Evolutionary conservation across 257 asterid species (phyloP).

Genomic region (Craterostigma plantagineum): DNA sequence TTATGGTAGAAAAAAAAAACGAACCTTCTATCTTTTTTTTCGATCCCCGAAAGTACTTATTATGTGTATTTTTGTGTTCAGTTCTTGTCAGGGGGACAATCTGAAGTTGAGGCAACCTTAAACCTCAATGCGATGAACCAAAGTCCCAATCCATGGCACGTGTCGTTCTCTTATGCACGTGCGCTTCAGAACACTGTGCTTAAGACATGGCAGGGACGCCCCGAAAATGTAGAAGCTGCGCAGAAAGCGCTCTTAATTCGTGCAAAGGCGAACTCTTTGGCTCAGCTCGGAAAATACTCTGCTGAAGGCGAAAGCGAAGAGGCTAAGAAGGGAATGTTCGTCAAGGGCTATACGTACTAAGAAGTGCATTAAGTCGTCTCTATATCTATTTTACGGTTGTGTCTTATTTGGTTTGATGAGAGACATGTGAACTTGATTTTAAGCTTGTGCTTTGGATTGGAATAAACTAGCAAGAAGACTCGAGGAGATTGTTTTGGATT

Average conservation of each 20-base stretch:
- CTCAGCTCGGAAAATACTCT: constrained; percentile 66
- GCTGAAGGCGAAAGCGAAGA: constrained; percentile 61
- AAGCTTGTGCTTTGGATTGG: too few species aligned
- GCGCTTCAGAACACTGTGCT: constrained; percentile 73
- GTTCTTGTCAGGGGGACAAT: constrained; percentile 83
- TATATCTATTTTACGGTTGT: too few species aligned
- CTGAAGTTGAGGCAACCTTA: constrained; percentile 64
- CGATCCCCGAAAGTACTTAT: too few species aligned
- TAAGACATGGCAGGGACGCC: constrained; percentile 72
- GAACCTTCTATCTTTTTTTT: not conserved
- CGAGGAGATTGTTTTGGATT: too few species aligned
- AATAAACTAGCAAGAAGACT: too few species aligned
- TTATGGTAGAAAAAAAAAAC: constrained; percentile 40
- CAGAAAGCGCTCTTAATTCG: constrained; percentile 56
- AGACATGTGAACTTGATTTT: too few species aligned
- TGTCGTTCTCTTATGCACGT: constrained; percentile 72
- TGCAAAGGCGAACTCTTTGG: constrained; percentile 71
- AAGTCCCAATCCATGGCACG: constrained; percentile 76
- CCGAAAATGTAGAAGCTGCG: constrained; percentile 60
- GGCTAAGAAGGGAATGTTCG: constrained; percentile 78
- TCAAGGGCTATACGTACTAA: constrained; percentile 70
- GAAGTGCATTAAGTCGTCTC: not conserved
- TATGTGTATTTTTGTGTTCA: constrained; percentile 4
- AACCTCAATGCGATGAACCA: constrained; percentile 70
- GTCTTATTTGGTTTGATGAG: too few species aligned